Base-by-base conservation (phyloP, 768 basidiomycete genomes). In the Cystofilobasidium macerans region DNA sequence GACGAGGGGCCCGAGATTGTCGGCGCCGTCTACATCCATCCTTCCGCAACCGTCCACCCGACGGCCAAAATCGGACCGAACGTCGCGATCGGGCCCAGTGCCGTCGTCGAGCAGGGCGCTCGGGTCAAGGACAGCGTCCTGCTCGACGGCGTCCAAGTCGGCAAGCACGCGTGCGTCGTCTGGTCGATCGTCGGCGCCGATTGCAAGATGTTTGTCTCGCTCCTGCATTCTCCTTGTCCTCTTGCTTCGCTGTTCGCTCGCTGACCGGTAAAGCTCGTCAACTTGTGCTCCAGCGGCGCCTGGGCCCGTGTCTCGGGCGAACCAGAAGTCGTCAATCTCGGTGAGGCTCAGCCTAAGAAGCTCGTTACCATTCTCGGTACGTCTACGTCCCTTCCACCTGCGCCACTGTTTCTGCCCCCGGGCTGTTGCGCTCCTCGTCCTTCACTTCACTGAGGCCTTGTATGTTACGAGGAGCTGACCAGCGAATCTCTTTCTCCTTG, bases 51-150 rank as follows among this genome's bases (percentile, higher is more conserved):
- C 26, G 75, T 80, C 33, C 74, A 78, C 65, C 72, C 74, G 0
- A 69, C 69, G 9, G 78, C 78, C 48, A 78, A 79, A 72, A 76
- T 80, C 57, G 78, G 79, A 5, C 79, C 79, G 8, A 78, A 78
- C 36, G 60, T 66, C 6, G 71, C 71, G 30, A 75, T 78, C 43
- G 77, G 77, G 0, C 72, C 76, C 0, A 69, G 71, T 24, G 77
- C 76, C 26, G 64, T 69, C 28, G 72, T 80, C 57, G 78, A 75
- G 12, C 71, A 64, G 5, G 79, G 79, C 3, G 75, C 72, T 6
- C 60, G 79, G 28, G 74, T 80, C 48, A 76, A 76, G 69, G 77
- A 80, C 51, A 71, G 75, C 7, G 78, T 80, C 69, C 43, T 80
- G 4, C 71, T 80, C 26, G 78, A 79, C 60, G 75, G 75, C 33